phyloP scores from a whole-genome alignment of 257 asterid species.

The Vinca minor region DNA sequence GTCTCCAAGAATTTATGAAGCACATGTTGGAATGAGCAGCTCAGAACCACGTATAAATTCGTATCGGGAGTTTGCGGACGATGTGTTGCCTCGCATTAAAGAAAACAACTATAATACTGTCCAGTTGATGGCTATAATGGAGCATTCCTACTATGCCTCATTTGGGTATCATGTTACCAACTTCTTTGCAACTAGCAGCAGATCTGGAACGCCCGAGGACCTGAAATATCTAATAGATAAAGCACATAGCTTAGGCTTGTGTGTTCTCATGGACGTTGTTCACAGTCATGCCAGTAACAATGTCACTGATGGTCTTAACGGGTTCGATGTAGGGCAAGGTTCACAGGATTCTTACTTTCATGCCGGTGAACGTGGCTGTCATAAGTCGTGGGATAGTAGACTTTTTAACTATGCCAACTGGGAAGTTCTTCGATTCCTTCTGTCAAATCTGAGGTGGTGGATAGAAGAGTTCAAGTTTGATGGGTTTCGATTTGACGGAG shows the following conservation, averaged over 20 bases:
- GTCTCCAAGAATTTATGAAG: constrained; percentile 88
- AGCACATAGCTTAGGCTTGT: constrained; percentile 88
- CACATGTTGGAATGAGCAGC: constrained; percentile 98
- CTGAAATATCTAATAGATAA: constrained; percentile 87
- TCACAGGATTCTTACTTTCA: constrained; percentile 94
- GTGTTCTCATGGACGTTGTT: constrained; percentile 81
- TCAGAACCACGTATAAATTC: constrained; percentile 67
- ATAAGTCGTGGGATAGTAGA: constrained; percentile 88
- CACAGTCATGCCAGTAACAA: constrained; percentile 96
- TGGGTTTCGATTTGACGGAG: constrained; percentile 96
- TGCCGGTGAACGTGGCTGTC: constrained; percentile 80
- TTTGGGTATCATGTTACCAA: constrained; percentile 94
- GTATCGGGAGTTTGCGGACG: constrained; percentile 82
- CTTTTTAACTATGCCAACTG: constrained; percentile 82
- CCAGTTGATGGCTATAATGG: constrained; percentile 98
- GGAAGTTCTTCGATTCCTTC: constrained; percentile 97
- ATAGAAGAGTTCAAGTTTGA: constrained; percentile 84
- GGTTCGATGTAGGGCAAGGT: constrained; percentile 84
- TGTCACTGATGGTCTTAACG: constrained; percentile 80
- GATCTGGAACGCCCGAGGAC: constrained; percentile 96
- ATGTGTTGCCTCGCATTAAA: constrained; percentile 70
- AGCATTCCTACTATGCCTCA: constrained; percentile 92
- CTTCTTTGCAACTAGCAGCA: constrained; percentile 87
- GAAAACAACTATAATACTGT: constrained; percentile 81
- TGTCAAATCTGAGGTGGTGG: constrained; percentile 97